Evolutionary conservation across 345 rosid species (phyloP), one percentile per base, ranked within the genome.

Genomic region (Erysimum cheiranthoides): DNA sequence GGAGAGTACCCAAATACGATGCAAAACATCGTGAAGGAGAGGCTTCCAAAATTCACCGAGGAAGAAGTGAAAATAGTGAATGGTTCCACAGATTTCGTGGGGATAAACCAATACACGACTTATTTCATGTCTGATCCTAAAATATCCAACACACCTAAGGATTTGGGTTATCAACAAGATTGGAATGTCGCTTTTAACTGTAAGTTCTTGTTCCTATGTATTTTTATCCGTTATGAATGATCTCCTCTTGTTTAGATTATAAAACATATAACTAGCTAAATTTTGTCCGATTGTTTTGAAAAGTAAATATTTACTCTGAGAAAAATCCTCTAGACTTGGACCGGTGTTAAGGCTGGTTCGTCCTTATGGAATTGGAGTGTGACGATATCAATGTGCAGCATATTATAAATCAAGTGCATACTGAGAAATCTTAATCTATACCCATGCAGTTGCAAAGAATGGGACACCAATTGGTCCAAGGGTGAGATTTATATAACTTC

Each of bases 1-100:
- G 99, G 99, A 11, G 89, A 89, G 80, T 95, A 92, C 60, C 99
- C 99, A 0, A 84, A 60, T 76, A 92, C 96, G n/a, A 86, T 95
- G 85, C 93, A 90, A 71, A 50, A 83, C 21, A 95, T 89, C 3
- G 93, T 87, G 14, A 87, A 88, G 31, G 75, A 82, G 13, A 84
- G 97, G 81, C 88, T 95, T 51, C 97, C 99, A 0, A 86, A 86
- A 78, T 92, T 95, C 85, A 81, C 99, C 0, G 57, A 75, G 54
- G 85, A 90, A 68, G 91, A 95, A 76, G 88, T 86, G 45, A 80
- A 85, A 77, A 95, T 89, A 84, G 99, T 95, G 77, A 88, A 92
- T 81, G 94, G 97, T 35, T 90, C 97, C 4, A 84, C 87, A 9
- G 99, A 95, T 73, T 92, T 89, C 50, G 86, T 95, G 43, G 99